phyloP scores from a whole-genome alignment of 257 asterid species.

The Jacaranda copaia region DNA sequence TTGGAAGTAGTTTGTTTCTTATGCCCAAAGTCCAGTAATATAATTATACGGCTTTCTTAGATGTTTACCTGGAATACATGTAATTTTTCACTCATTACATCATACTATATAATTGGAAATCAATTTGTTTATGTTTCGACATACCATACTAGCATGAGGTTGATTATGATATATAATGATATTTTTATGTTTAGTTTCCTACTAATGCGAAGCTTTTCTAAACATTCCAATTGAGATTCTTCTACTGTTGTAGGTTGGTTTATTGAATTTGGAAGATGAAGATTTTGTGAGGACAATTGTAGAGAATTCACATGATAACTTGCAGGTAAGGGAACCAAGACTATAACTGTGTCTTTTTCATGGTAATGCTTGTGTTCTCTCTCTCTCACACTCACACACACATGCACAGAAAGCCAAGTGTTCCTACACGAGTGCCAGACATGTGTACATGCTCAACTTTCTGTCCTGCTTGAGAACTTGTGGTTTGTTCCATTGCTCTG shows the following conservation, averaged over 20 bases:
- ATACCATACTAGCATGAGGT: conserved; percentile 15
- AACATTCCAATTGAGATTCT: conserved; percentile 21
- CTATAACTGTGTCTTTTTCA: conserved; percentile 1
- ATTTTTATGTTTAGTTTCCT: conserved; percentile 15
- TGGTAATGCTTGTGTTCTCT: neutral
- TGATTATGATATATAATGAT: conserved; percentile 17
- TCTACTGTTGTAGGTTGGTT: conserved; percentile 72
- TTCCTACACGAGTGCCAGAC: neutral
- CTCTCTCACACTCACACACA: neutral
- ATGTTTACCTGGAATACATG: conserved; percentile 8
- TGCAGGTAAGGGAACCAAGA: conserved; percentile 71
- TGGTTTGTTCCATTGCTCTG: conserved; percentile 24
- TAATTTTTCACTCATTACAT: conserved; percentile 10
- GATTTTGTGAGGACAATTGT: conserved; percentile 74
- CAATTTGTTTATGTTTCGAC: conserved; percentile 12
- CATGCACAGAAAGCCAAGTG: too few relatives aligned
- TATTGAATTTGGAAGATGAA: conserved; percentile 94
- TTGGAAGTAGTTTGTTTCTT: neutral
- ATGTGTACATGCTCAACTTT: neutral
- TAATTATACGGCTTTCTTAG: neutral
- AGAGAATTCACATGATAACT: conserved; percentile 65
- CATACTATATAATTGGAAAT: neutral
- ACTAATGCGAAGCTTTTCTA: conserved; percentile 22
- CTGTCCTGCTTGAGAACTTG: conserved; percentile 20
- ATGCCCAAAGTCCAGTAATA: neutral